These are phyloP conservation scores for Solanum clarkiae DNA, from an alignment of 257 asterid species.

Conservation along the genomic window DNA sequence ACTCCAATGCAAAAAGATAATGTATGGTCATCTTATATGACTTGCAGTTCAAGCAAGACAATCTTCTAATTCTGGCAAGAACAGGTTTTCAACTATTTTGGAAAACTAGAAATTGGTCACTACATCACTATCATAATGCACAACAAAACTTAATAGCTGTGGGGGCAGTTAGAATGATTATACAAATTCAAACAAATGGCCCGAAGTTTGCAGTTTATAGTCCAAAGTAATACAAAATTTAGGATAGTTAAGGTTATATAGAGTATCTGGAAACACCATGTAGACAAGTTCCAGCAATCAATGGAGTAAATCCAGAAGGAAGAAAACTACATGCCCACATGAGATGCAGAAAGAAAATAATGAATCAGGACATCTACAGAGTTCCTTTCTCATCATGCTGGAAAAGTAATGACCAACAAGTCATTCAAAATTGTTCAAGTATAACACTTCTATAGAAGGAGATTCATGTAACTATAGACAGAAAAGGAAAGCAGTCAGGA, in stretches of 20 bases:
- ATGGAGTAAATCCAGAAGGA: neutral
- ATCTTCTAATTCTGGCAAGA: neutral
- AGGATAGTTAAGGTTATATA: neutral
- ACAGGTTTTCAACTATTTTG: neutral
- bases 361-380: neutral
- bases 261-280: neutral
- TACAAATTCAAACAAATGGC: neutral
- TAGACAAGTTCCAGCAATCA: neutral
- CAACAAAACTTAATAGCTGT: neutral
- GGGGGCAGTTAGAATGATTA: neutral
- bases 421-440: neutral
- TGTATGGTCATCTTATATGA: neutral
- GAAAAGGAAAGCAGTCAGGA: neutral
- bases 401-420: neutral
- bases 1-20: neutral
- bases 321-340: neutral
- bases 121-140: neutral
- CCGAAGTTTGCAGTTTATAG: neutral
- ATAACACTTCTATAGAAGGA: neutral
- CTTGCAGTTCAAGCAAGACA: neutral
- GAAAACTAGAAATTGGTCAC: neutral
- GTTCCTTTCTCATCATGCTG: neutral
- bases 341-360: neutral
- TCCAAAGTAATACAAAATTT: neutral
- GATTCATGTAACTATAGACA: neutral